Base-by-base conservation (phyloP, 208 protist genomes). In the Leishmania amazonensis region DNA sequence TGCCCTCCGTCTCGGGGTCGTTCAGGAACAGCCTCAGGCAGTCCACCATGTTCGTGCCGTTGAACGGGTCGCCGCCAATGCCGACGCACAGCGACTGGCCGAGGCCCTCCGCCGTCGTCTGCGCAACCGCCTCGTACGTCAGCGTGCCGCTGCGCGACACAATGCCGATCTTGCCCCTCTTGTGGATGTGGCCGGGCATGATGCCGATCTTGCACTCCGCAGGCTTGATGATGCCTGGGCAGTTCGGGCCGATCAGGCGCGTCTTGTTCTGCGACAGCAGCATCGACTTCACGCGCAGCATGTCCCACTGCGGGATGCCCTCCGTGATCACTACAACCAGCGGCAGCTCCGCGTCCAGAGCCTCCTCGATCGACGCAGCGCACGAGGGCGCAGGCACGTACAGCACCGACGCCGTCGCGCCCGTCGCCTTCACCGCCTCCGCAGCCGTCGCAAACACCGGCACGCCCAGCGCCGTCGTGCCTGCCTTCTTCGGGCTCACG, bases 161-260 rank as follows among this genome's bases (percentile, higher is more conserved):
- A 79, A 99, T 96, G 88, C 99, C 99, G 85, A 99, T 99, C 79
- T 98, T 99, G 62, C 99, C 99, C 81, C 91, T 91, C 85, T 90
- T 94, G 94, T 99, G 99, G 88, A 99, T 99, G 91, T 99, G 97
- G 65, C 99, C 99, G 85, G 99, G 99, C 99, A 99, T 99, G 87
- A 99, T 99, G 87, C 99, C 99, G 87, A 99, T 99, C 89, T 99
- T 99, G 95, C 99, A 99, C 89, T 99, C 98, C 28, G 90, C 98
- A 54, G 99, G 99, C 87, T 97, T 96, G 83, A 99, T 99, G 89
- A 99, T 98, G 85, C 98, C 98, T 64, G 99, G 99, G 89, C 99
- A 99, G 97, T 99, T 99, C 81, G 99, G 99, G 45, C 99, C 99
- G 87, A 99, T 99, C 47, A 99, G 90, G 49, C 99, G 89, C 40